These are phyloP conservation scores for Thelonectria discophora DNA, from an alignment of 2,329 filamentous ascomycete genomes.

Conservation along the genomic window DNA sequence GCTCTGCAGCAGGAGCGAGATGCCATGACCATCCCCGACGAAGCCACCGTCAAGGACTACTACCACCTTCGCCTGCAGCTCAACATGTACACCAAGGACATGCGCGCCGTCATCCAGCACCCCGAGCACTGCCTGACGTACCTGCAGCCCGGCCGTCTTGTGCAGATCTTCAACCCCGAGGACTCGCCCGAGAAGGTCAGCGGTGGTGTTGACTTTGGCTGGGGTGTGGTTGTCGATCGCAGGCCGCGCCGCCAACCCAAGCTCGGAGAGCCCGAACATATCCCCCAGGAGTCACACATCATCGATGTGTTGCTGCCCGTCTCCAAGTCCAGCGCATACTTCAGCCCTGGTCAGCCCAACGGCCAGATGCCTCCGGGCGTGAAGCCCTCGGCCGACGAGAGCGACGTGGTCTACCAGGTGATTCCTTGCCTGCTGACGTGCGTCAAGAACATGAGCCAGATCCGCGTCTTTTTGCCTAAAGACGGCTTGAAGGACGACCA, in stretches of 20 bases:
- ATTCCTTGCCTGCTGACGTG: slow-evolving; percentile 88
- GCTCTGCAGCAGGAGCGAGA: slow-evolving; percentile 79
- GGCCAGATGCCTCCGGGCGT: slow-evolving; percentile 70
- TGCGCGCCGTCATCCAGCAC: slow-evolving; percentile 90
- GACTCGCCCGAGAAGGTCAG: slow-evolving; percentile 53
- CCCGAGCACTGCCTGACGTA: slow-evolving; percentile 87
- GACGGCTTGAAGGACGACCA: slow-evolving; percentile 71
- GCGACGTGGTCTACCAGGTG: slow-evolving; percentile 44
- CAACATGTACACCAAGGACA: slow-evolving; percentile 84
- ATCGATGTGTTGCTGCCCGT: slow-evolving; percentile 81
- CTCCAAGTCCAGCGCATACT: slow-evolving; percentile 59
- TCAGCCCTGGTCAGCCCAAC: slow-evolving; percentile 48
- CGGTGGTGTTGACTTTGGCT: slow-evolving; percentile 78
- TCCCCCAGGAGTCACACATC: slow-evolving; percentile 80
- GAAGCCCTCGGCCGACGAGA: slow-evolving; percentile 43
- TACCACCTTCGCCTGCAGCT: slow-evolving; percentile 89
- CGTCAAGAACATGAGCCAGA: slow-evolving; percentile 83
- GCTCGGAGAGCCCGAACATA: slow-evolving; percentile 72
- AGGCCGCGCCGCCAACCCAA: slow-evolving; percentile 71
- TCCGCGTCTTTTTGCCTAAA: slow-evolving; percentile 83
- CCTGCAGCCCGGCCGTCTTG: slow-evolving; percentile 85
- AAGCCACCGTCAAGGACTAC: slow-evolving; percentile 91
- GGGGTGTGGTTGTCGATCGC: slow-evolving; percentile 87
- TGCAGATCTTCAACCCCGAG: slow-evolving; percentile 80
- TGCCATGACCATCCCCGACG: slow-evolving; percentile 81